These are phyloP conservation scores for Pleurotus giganteus DNA, from an alignment of 768 basidiomycete genomes.

Conservation along the genomic window DNA sequence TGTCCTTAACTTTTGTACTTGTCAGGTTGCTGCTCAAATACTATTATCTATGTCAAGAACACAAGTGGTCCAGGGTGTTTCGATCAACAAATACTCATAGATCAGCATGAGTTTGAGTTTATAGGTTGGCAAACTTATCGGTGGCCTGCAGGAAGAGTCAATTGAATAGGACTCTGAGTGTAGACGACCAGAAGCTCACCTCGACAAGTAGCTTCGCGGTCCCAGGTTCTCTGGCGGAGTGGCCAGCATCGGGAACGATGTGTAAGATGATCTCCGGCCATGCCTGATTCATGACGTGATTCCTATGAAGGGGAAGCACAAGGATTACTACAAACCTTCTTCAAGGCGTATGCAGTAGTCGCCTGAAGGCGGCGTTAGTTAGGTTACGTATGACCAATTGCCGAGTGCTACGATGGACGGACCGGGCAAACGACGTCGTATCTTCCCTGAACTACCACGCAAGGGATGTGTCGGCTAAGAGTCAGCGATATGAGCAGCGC, in stretches of 20 bases:
- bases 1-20: conserved; percentile 6
- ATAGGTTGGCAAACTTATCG: conserved; percentile 39
- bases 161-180: neutral
- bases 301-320: neutral
- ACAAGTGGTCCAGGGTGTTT: neutral
- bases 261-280: conserved; percentile 79
- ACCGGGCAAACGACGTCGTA: conserved; percentile 91
- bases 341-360: conserved; percentile 77
- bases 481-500: neutral
- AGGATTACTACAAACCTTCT: conserved; percentile 45
- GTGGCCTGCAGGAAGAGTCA: conserved; percentile 30
- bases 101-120: neutral
- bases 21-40: neutral
- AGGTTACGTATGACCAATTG: neutral
- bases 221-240: conserved; percentile 75
- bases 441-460: conserved; percentile 78
- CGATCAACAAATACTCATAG: neutral
- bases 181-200: conserved; percentile 39
- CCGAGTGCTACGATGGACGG: conserved; percentile 19
- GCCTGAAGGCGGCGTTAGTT: conserved; percentile 38
- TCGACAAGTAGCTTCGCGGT: conserved; percentile 70
- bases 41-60: conserved; percentile 11
- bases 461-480: conserved; percentile 81
- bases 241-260: conserved; percentile 84
- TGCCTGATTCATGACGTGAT: conserved; percentile 29